Evolutionary conservation across 495 filamentous ascomycete genomes (phyloP), one percentile per base, ranked within the genome.

Genomic region (Tuber aestivum): DNA sequence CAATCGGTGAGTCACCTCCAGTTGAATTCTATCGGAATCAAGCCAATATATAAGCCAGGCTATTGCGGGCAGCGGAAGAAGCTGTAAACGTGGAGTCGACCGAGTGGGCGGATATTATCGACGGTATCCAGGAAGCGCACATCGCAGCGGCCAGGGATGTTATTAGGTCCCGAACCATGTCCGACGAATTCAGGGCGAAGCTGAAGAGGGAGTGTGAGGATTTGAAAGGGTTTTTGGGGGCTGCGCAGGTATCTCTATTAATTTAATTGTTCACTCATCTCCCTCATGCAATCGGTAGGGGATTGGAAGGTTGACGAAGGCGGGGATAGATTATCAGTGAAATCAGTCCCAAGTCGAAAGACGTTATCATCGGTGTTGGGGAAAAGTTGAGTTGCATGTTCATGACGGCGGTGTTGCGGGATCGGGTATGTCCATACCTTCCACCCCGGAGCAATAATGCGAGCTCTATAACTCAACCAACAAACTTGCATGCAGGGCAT

Each of bases 311-410:
- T 38, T 50, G 23, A 73, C 23, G 35, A 41, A 48, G 41, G n/a
- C 70, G 70, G 20, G 12, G 68, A n/a, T 85, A 87, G 81, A 87
- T 85, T 12, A 83, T 91, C 40, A 88, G 86, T 41, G 87, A 93
- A 82, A 91, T 96, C 78, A 93, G 92, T 83, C 87, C 89, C 6
- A 87, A 90, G 75, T 92, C 90, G 41, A 93, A 95, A 83, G 94
- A 97, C 83, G 90, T 92, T 75, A 91, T 97, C 32, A 89, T 97
- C 50, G 93, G 92, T 83, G 91, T 92, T 71, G 95, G 95, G 41
- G 95, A 97, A 87, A 97, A 96, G 84, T 85, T 97, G 50, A 94
- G 92, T 84, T 97, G 93, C 84, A 87, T 89, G 48, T 94, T 95
- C 78, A 91, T 97, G 90, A 88, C 94, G 27, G 89, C 91, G 20